Base-by-base conservation (phyloP, 345 rosid species). In the Euclidium syriacum region DNA sequence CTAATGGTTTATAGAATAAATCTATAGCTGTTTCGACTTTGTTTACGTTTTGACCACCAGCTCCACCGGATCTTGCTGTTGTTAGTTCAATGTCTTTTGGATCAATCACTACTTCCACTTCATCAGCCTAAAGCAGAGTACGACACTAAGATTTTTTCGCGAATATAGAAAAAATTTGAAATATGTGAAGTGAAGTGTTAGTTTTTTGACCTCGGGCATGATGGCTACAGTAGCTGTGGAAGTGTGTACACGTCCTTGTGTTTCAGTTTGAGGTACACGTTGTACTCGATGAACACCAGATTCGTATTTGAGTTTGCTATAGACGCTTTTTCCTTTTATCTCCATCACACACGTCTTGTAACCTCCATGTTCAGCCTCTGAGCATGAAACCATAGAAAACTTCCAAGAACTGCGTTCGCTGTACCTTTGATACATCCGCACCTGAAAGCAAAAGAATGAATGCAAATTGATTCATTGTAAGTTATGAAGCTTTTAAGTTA, bases 31-130 rank as follows among this genome's bases (percentile, higher is more conserved):
- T 92, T 83, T 94, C 99, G 52, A 94, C 99, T 80, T 89, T 89
- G 83, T 85, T 94, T 61, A 87, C 99, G 77, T 94, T 94, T 74
- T 90, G 77, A 89, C 96, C 97, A 82, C 97, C 99, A 75, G 96
- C 96, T 19, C 99, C 99, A 47, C 99, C 99, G 43, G 99, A 81
- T 80, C 97, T 83, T 52, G 99, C 90, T 34, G 97, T 81, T 47
- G 97, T 82, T 64, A 94, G 95, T 77, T 89, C 99, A 75, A 85
- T 82, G 50, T 92, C 98, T 65, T 87, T 85, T 30, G 98, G 96
- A 50, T 89, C 98, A 76, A 92, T 89, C 68, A 79, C 95, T 53
- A 92, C 90, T 66, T 92, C 96, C 41, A 92, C 97, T 79, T 92
- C 98, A 81, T 89, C 97, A 61, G 79, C 97, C 98, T 89, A 56